Evolutionary conservation across 1,139 yeast genomes (phyloP).

Genomic region (Wickerhamomyces sp.): DNA sequence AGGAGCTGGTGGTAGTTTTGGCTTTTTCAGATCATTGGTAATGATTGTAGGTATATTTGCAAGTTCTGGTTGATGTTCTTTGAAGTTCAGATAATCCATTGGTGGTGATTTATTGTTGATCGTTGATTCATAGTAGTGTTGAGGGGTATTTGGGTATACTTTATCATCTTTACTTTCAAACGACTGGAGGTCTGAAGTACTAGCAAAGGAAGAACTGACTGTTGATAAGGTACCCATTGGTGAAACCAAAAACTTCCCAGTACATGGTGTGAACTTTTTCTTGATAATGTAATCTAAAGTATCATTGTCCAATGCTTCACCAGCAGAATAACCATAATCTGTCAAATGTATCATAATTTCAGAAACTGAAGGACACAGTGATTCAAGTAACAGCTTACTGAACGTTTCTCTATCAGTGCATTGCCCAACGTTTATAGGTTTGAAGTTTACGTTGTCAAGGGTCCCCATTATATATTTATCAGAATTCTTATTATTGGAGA

Average conservation of each 20-base stretch:
- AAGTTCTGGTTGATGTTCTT: conserved; percentile 30
- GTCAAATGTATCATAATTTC: conserved; percentile 61
- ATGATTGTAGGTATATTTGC: background rate
- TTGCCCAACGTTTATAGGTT: conserved; percentile 40
- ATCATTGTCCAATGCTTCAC: conserved; percentile 50
- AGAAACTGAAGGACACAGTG: conserved; percentile 36
- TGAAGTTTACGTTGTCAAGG: conserved; percentile 49
- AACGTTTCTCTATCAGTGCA: conserved; percentile 30
- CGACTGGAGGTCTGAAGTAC: conserved; percentile 42
- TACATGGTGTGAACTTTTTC: conserved; percentile 31
- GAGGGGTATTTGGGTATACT: conserved; percentile 56
- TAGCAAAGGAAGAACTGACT: conserved; percentile 15
- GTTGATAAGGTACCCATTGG: conserved; percentile 28
- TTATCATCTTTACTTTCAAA: conserved; percentile 38
- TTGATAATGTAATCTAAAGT: conserved; percentile 41
- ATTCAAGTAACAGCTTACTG: conserved; percentile 34
- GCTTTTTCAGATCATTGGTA: background rate
- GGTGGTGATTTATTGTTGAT: conserved; percentile 25
- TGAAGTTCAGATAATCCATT: conserved; percentile 61
- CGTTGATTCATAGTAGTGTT: conserved; percentile 42
- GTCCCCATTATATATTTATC: conserved; percentile 48
- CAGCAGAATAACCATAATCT: conserved; percentile 62
- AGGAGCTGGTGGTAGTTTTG: background rate
- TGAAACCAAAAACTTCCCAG: conserved; percentile 40
- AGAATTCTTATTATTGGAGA: conserved; percentile 20